phyloP scores from a whole-genome alignment of 495 filamentous ascomycete species.

The Penicillium malachiteum region DNA sequence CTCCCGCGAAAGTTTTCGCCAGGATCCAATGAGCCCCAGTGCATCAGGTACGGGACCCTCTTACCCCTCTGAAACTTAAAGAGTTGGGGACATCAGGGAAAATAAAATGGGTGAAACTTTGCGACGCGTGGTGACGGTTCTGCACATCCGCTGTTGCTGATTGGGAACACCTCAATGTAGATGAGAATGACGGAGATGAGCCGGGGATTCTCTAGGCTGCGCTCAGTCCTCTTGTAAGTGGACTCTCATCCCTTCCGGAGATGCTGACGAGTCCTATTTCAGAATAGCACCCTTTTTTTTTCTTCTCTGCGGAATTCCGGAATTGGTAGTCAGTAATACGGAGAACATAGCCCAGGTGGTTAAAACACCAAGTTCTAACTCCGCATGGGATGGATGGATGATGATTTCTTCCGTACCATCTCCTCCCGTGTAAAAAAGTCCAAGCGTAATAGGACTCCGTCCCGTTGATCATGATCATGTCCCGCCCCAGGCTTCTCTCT shows the following conservation, averaged over 20 bases:
- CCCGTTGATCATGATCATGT: slow-evolving; percentile 5
- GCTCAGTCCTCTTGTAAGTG: slow-evolving; percentile 12
- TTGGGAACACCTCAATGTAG: slow-evolving; percentile 11
- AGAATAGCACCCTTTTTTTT: not conserved
- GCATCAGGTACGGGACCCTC: slow-evolving; percentile 24
- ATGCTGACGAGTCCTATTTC: not conserved
- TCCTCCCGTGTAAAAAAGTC: too few species aligned
- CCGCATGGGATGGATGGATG: too few species aligned
- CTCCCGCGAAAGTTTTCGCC: slow-evolving; percentile 42
- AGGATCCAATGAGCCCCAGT: slow-evolving; percentile 28
- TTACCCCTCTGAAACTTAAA: slow-evolving; percentile 14
- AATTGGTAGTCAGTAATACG: too few species aligned
- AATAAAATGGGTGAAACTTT: slow-evolving; percentile 12
- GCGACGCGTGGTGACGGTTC: slow-evolving; percentile 17
- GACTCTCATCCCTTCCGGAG: not conserved
- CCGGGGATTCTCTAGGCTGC: slow-evolving; percentile 5
- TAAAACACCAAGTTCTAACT: too few species aligned
- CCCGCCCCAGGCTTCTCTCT: not conserved
- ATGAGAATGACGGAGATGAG: slow-evolving; percentile 2
- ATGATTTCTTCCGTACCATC: too few species aligned
- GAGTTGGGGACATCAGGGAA: not conserved
- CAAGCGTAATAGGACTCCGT: too few species aligned
- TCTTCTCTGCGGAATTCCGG: not conserved
- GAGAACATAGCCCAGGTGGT: too few species aligned
- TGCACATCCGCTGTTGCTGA: slow-evolving; percentile 16